phyloP scores from a whole-genome alignment of 2,329 filamentous ascomycete genomes.

The Ceratocystis variospora region DNA sequence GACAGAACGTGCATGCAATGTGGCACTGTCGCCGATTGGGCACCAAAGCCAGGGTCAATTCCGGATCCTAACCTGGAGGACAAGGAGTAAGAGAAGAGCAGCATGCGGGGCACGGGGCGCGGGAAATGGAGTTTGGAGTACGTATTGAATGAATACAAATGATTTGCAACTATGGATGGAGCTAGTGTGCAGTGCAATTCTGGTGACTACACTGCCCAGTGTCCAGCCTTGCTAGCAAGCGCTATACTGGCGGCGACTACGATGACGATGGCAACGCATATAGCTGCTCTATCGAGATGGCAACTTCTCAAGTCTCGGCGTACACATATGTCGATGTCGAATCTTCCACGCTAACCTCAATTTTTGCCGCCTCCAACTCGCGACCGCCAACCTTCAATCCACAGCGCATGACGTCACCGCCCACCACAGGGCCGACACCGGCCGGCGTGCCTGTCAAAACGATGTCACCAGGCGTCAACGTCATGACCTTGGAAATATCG shows the following conservation, averaged over 20 bases:
- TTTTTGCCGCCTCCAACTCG: slow-evolving; percentile 70
- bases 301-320: slow-evolving; percentile 45
- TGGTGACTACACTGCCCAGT: not conserved
- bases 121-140: not conserved
- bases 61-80: slow-evolving; percentile 41
- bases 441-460: slow-evolving; percentile 95
- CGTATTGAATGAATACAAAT: not conserved
- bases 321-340: slow-evolving; percentile 66
- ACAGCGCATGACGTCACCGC: slow-evolving; percentile 76
- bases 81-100: not conserved
- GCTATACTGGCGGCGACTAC: not conserved
- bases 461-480: slow-evolving; percentile 79
- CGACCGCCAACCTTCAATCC: slow-evolving; percentile 67
- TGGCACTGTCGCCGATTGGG: slow-evolving; percentile 59
- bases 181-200: not conserved
- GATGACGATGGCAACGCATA: not conserved
- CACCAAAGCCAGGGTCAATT: slow-evolving; percentile 47
- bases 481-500: slow-evolving; percentile 92
- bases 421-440: slow-evolving; percentile 73
- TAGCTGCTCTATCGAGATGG: not conserved
- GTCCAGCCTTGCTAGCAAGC: not conserved
- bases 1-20: slow-evolving; percentile 65
- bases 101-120: not conserved
- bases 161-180: not conserved
- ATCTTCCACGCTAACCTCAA: slow-evolving; percentile 74